These are phyloP conservation scores for Solanum chaucha DNA, from an alignment of 257 asterid genomes.

Conservation along the genomic window DNA sequence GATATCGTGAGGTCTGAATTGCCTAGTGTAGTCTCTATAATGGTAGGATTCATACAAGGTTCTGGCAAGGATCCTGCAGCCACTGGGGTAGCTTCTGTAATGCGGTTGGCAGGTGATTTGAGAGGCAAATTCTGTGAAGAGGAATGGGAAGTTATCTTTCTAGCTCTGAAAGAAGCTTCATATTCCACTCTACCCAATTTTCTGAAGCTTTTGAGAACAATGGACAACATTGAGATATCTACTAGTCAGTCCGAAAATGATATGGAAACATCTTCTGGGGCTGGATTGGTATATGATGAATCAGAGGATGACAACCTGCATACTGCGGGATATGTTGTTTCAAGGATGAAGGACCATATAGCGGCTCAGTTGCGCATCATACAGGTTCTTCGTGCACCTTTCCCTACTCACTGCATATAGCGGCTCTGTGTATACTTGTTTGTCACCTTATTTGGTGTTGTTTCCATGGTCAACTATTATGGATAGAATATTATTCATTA, in stretches of 20 bases:
- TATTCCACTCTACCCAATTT: conserved; percentile 49
- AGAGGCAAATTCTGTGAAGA: conserved; percentile 44
- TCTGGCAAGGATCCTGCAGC: conserved; percentile 75
- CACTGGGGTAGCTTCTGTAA: conserved; percentile 72
- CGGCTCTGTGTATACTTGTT: background rate
- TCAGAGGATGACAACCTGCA: conserved; percentile 62
- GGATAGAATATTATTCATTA: background rate
- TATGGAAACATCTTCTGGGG: conserved; percentile 34
- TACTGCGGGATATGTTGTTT: conserved; percentile 54
- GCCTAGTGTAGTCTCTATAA: conserved; percentile 54
- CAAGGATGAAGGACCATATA: conserved; percentile 77
- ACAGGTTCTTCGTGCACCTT: conserved; percentile 38
- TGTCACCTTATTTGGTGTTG: background rate
- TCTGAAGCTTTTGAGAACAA: conserved; percentile 55
- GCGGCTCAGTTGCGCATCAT: conserved; percentile 54
- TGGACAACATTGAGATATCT: conserved; percentile 56
- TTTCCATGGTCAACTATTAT: background rate
- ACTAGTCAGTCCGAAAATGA: conserved; percentile 34
- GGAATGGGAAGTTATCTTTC: conserved; percentile 67
- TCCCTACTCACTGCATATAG: background rate
- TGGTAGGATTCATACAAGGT: conserved; percentile 48
- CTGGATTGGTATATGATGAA: conserved; percentile 25
- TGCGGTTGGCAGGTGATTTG: conserved; percentile 61
- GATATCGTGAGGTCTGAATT: conserved; percentile 55
- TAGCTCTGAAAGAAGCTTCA: conserved; percentile 57